Conservation (phyloP, 2,329 filamentous ascomycete species). For the Pseudocercospora cruenta region DNA sequence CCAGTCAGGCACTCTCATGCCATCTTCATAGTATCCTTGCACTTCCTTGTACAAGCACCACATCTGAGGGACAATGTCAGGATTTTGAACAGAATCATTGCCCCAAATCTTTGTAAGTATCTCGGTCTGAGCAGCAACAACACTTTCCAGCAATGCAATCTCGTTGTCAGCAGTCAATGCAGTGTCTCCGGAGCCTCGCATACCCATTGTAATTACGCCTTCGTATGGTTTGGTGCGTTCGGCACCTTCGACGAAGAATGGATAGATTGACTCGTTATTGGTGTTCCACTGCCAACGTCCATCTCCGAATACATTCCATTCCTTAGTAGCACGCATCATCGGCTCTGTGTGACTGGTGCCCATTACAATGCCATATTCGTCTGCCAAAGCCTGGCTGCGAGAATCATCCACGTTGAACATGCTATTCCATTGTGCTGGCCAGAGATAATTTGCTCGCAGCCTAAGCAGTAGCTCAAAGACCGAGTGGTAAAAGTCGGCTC, state of each 20-base stretch:
- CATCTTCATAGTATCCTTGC: neutral
- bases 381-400: neutral
- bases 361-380: neutral
- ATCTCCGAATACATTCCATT: neutral
- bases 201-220: neutral
- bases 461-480: slow-evolving; percentile 66
- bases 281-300: neutral
- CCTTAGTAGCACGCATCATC: neutral
- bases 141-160: neutral
- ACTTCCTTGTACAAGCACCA: neutral
- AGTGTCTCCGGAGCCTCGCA: neutral
- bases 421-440: neutral
- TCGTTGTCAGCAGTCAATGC: neutral
- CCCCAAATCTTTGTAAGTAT: neutral
- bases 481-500: slow-evolving; percentile 66
- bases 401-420: neutral
- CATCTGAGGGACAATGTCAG: neutral
- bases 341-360: neutral
- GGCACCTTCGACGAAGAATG: neutral
- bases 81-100: neutral
- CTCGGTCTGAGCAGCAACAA: neutral
- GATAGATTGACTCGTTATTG: neutral
- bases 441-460: neutral
- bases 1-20: neutral
- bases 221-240: neutral